Percentiles rank a stretch among this genome's conserved stretches.
These are phyloP conservation scores for Hemerocallis citrina DNA, from an alignment of 106 monocot species.

Conservation along the genomic window DNA sequence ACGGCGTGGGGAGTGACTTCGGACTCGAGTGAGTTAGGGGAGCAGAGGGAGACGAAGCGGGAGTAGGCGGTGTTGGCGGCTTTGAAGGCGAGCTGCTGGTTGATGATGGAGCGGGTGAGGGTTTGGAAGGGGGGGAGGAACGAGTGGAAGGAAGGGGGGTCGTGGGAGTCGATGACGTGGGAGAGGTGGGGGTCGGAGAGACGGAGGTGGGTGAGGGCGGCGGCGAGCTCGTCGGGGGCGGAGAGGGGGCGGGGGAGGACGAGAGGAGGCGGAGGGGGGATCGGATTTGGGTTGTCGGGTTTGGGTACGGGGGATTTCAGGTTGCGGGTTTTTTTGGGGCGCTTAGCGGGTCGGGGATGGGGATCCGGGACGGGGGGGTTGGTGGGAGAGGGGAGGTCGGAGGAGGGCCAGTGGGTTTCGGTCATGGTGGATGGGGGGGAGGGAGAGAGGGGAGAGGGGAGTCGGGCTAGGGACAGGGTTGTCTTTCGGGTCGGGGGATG, in stretches of 20 bases:
- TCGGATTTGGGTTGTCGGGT: neutral
- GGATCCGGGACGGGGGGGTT: neutral
- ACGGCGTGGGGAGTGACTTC: slow-evolving; percentile 28
- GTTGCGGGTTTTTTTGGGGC: slow-evolving; percentile 20
- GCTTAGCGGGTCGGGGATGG: neutral
- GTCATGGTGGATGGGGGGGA: no score
- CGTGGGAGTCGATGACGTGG: slow-evolving; percentile 34
- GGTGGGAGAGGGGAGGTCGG: neutral
- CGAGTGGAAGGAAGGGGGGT: slow-evolving; percentile 30
- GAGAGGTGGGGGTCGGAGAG: slow-evolving; percentile 18
- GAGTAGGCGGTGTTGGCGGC: slow-evolving; percentile 61
- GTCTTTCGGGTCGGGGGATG: no score
- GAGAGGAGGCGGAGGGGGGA: neutral
- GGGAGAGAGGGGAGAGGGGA: no score
- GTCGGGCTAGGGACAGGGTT: no score
- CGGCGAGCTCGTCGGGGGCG: slow-evolving; percentile 8
- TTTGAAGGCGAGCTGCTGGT: slow-evolving; percentile 74
- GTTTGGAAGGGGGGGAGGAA: slow-evolving; percentile 59
- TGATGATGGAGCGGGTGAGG: slow-evolving; percentile 63
- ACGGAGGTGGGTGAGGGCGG: slow-evolving; percentile 19
- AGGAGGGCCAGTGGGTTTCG: slow-evolving; percentile 1
- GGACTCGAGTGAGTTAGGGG: slow-evolving; percentile 22
- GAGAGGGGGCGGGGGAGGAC: slow-evolving; percentile 16
- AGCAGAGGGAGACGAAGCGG: slow-evolving; percentile 59
- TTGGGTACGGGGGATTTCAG: slow-evolving; percentile 6